Base-by-base conservation (phyloP, 306 rosid species). In the Cicer pinnatifidum region DNA sequence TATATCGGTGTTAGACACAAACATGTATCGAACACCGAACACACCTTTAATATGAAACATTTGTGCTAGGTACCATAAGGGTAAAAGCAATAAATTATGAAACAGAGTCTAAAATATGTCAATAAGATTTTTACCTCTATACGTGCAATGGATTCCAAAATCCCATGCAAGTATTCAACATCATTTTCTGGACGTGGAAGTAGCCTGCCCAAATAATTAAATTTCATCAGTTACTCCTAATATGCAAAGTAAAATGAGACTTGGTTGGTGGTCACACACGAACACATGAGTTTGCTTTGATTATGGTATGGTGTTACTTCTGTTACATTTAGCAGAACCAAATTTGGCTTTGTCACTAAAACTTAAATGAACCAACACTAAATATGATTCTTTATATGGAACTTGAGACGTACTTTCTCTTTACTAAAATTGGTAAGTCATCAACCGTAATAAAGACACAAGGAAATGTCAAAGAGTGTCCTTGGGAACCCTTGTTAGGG, bases 131-230 rank as follows among this genome's bases (percentile, higher is more conserved):
- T 74, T 83, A 93, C 98, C 98, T 93, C 98, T 51, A 89, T 91
- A 19, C 94, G 96, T 0, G 96, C 98, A 77, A 93, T 91, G 71
- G 97, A 93, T 85, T 93, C 98, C 51, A 93, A 80, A 74, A 89
- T 85, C 72, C 97, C 98, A 47, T 89, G 97, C 88, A 89, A 81
- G 82, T 81, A 91, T 71, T 91, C 90, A 2, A 43, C 89, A 68
- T 91, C 94, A 72, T 81, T 88, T 74, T 88, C 84, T 53, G 97
- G 98, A 61, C 92, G 93, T 58, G 98, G 98, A 71, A 83, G 86
- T 71, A 93, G 76, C 83, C 98, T 91, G 85, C 77, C 62, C 73
- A 44, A 75, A 71, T 43, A 61, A 72, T 28, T n/a, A 73, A 68
- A 15, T 50, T 72, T 63, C 57, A 41, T 76, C n/a, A 78, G 62